Percentiles rank a stretch among this genome's conserved stretches.
These are phyloP conservation scores for Diacronema lutheri DNA, from an alignment of 78 protist genomes.

Conservation along the genomic window DNA sequence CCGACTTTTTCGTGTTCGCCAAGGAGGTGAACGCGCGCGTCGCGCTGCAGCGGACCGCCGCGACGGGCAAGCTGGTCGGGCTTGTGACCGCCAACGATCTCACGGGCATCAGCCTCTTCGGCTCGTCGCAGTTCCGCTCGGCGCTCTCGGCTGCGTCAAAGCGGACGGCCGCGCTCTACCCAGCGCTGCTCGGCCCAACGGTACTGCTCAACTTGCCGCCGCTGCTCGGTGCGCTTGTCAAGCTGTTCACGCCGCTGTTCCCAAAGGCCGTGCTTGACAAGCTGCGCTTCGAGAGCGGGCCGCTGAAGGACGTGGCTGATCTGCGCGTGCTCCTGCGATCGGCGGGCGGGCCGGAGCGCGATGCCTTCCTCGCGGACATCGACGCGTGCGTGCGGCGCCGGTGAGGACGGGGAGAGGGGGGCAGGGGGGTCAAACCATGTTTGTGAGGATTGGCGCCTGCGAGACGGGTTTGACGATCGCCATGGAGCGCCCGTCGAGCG, in stretches of 20 bases:
- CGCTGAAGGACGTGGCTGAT: neutral
- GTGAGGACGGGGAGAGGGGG: too few species aligned
- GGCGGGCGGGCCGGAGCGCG: too few species aligned
- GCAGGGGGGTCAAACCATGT: too few species aligned
- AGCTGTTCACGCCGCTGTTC: constrained; percentile 2
- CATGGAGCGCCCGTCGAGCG: too few species aligned
- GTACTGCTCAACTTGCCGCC: neutral
- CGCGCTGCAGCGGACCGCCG: neutral
- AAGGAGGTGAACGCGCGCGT: neutral
- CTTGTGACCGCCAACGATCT: neutral
- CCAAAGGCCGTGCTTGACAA: neutral
- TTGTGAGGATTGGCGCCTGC: too few species aligned
- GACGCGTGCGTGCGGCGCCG: too few species aligned
- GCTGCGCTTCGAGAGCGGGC: neutral
- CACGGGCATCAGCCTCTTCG: neutral
- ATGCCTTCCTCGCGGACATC: too few species aligned
- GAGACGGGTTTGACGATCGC: too few species aligned
- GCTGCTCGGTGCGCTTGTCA: neutral
- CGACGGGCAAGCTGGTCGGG: neutral
- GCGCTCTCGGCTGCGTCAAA: neutral
- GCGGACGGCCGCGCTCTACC: neutral
- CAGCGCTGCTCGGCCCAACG: neutral
- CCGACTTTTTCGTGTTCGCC: neutral
- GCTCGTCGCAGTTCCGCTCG: neutral
- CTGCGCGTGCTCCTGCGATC: too few species aligned